Base-by-base conservation (phyloP, 306 rosid species). In the Luffa acutangula region DNA sequence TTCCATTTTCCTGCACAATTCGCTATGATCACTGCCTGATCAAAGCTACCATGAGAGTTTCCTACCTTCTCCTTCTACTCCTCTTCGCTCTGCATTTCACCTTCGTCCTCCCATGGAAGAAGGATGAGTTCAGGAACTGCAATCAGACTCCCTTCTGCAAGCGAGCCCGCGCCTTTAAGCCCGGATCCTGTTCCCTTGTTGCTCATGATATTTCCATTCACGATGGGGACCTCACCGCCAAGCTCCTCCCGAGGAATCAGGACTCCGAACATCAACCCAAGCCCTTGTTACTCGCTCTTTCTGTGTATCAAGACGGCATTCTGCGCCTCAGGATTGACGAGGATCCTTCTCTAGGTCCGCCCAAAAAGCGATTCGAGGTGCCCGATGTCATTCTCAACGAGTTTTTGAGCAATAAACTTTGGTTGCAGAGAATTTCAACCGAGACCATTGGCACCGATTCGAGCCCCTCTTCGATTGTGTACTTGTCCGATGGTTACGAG, bases 141-240 rank as follows among this genome's bases (percentile, higher is more conserved):
- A 75, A 93, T 79, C 94, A 95, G 59, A 90, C 97, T 84, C 99
- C 99, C 54, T 95, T 95, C 84, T 95, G 99, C 89, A 91, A 93
- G 77, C 91, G 90, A 71, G 97, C 97, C 39, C 93, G 97, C 39
- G 77, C 91, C 69, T 93, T 91, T 71, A 83, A 82, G 8, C 92
- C 96, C 1, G 89, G 86, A 51, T 86, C 75, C 48, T 91, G 79
- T 85, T 65, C 93, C 36, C 90, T 95, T 78, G 4, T 75, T 56
- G 97, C 94, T 84, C 79, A 85, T 34, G 53, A 87, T 20, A 87
- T 89, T 75, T 3, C 87, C 83, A 79, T 95, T 74, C 75, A 87
- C 77, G 86, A 90, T 39, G 99, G 99, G 1, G 91, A 90, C 45
- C 93, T 95, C 82, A 76, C 87, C 54, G 99, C 99, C 66, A 86